These are phyloP conservation scores for Peronospora belbahrii DNA, from an alignment of 352 stramenopile species.

Conservation along the genomic window DNA sequence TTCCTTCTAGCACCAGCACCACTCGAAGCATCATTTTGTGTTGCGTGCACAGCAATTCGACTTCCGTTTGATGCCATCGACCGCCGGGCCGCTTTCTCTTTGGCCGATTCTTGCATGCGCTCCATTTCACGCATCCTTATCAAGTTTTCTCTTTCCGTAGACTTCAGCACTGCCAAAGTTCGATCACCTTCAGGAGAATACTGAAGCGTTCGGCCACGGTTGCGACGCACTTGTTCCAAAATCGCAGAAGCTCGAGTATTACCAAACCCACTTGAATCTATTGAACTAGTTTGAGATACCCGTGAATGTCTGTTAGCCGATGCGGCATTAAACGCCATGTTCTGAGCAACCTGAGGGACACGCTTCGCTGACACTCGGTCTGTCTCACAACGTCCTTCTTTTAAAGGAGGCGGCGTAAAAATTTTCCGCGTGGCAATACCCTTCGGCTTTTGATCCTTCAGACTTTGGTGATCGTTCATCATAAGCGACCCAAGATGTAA, in stretches of 20 bases:
- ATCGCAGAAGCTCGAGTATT: constrained; percentile 35
- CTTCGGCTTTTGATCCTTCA: constrained; percentile 16
- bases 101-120: constrained; percentile 19
- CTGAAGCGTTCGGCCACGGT: constrained; percentile 35
- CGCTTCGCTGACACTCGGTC: constrained; percentile 4
- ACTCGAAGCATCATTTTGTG: constrained; percentile 1
- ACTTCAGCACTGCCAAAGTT: constrained; percentile 25
- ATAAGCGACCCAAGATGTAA: constrained; percentile 20
- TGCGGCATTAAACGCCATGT: constrained; percentile 11
- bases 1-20: constrained; percentile 5
- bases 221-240: constrained; percentile 37
- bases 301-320: constrained; percentile 10
- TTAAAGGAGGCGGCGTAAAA: constrained; percentile 17
- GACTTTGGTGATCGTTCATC: constrained; percentile 13
- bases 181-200: constrained; percentile 30
- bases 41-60: constrained; percentile 11
- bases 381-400: constrained; percentile 9
- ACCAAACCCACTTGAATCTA: constrained; percentile 12
- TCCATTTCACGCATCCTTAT: constrained; percentile 39
- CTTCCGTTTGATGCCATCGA: constrained; percentile 17
- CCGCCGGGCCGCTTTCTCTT: constrained; percentile 19
- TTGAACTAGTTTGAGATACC: constrained; percentile 16
- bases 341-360: constrained; percentile 7
- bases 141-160: constrained; percentile 37
- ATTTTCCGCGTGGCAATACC: constrained; percentile 19